Evolutionary conservation across 805 yeast species (phyloP).

Genomic region (Candida jianshihensis): DNA sequence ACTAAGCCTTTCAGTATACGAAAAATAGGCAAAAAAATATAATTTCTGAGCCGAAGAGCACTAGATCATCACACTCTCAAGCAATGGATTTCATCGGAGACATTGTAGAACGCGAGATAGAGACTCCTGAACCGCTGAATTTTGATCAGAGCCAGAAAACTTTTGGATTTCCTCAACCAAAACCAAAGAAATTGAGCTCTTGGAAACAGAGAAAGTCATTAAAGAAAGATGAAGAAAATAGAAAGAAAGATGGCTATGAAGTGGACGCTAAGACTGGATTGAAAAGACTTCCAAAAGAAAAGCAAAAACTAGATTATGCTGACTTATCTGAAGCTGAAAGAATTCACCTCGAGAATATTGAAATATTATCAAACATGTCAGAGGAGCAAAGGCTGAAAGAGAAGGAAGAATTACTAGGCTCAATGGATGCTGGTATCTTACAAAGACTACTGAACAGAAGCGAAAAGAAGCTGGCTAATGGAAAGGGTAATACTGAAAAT

Average conservation of each 20-base stretch:
- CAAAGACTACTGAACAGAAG: constrained; percentile 51
- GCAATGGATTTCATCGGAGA: constrained; percentile 87
- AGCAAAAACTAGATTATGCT: constrained; percentile 47
- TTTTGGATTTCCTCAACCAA: constrained; percentile 79
- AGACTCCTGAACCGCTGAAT: constrained; percentile 92
- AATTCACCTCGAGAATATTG: constrained; percentile 72
- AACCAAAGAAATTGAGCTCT: constrained; percentile 60
- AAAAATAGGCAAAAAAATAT: too few species aligned
- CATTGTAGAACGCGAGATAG: constrained; percentile 84
- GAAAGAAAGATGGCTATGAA: constrained; percentile 90
- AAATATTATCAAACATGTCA: constrained; percentile 53
- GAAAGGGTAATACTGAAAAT: constrained; percentile 7
- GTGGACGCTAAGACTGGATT: constrained; percentile 73
- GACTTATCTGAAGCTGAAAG: constrained; percentile 55
- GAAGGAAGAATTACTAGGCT: constrained; percentile 56
- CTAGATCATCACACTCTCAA: too few species aligned
- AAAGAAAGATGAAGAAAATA: constrained; percentile 96
- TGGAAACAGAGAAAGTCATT: constrained; percentile 86
- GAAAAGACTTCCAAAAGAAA: constrained; percentile 84
- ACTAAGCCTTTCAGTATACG: too few species aligned
- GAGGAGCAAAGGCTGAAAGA: constrained; percentile 58
- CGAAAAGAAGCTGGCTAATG: constrained; percentile 32
- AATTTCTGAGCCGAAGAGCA: background rate
- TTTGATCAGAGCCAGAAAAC: constrained; percentile 75
- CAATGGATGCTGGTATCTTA: constrained; percentile 63